Percentiles rank a stretch among this genome's conserved stretches.
These are phyloP conservation scores for Carex cristatella DNA, from an alignment of 176 grass and related monocot genomes.

Conservation along the genomic window DNA sequence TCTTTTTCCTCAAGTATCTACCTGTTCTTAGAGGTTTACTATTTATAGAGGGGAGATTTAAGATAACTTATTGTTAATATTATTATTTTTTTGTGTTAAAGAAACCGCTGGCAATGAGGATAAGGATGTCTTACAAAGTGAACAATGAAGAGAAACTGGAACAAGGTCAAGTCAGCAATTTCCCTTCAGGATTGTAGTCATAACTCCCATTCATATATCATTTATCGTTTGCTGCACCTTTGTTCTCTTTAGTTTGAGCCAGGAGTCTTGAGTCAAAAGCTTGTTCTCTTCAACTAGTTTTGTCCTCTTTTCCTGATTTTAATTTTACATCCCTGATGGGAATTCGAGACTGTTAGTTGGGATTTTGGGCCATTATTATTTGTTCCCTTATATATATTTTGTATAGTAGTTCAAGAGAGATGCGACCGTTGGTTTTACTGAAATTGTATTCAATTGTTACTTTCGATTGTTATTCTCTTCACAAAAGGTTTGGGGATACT, in stretches of 20 bases:
- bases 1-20: neutral
- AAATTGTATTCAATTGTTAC: constrained; percentile 50
- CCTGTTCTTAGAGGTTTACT: neutral
- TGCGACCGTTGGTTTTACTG: constrained; percentile 44
- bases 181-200: constrained; percentile 81
- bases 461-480: constrained; percentile 38
- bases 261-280: neutral
- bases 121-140: constrained; percentile 89
- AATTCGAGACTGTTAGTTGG: constrained; percentile 36
- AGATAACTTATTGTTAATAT: constrained; percentile 14
- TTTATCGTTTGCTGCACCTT: constrained; percentile 31
- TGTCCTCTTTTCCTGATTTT: constrained; percentile 22
- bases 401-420: constrained; percentile 49
- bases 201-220: constrained; percentile 33
- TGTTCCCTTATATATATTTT: constrained; percentile 39
- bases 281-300: constrained; percentile 9
- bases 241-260: constrained; percentile 25
- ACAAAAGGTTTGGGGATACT: constrained; percentile 31
- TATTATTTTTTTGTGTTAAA: constrained; percentile 33
- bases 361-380: constrained; percentile 52
- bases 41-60: neutral
- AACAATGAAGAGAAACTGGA: constrained; percentile 80
- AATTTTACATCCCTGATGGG: constrained; percentile 26
- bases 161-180: constrained; percentile 91
- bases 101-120: constrained; percentile 86